Percentiles rank a stretch among this genome's conserved stretches.
Evolutionary conservation across 495 filamentous ascomycete genomes (phyloP).

Genomic region (Lophium mytilinum): DNA sequence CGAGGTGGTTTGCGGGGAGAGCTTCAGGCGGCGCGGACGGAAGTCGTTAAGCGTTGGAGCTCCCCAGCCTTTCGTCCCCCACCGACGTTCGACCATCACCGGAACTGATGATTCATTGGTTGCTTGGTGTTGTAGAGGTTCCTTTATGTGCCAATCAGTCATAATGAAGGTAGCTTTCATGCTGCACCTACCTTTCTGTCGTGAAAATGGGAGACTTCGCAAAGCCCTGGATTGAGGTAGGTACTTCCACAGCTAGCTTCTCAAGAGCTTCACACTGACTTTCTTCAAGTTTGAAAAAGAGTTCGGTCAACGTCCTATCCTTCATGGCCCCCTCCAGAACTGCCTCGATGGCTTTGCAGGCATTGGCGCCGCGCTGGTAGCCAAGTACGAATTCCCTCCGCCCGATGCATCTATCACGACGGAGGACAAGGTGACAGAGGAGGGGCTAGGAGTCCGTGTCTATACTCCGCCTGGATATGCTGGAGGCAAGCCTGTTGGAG

Average conservation of each 20-base stretch:
- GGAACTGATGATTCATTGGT: too few species aligned
- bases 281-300: conserved; percentile 22
- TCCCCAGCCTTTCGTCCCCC: too few species aligned
- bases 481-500: conserved; percentile 16
- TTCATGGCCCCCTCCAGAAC: conserved; percentile 10
- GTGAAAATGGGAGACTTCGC: conserved; percentile 2
- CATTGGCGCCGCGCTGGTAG: conserved; percentile 13
- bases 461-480: conserved; percentile 20
- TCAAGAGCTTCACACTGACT: conserved; percentile 1
- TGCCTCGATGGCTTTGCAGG: conserved; percentile 13
- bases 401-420: conserved; percentile 20
- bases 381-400: conserved; percentile 18
- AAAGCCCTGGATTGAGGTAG: conserved; percentile 18
- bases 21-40: too few species aligned
- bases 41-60: too few species aligned
- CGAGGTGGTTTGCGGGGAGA: too few species aligned
- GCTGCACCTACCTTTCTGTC: neutral
- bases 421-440: conserved; percentile 13
- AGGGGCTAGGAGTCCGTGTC: conserved; percentile 12
- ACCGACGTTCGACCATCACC: too few species aligned
- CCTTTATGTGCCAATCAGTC: neutral
- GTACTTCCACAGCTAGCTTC: neutral
- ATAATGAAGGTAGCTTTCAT: conserved; percentile 7
- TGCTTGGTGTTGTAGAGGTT: neutral
- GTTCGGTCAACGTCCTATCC: conserved; percentile 18